Base-by-base conservation (phyloP, 2,329 filamentous ascomycete species). In the Hypoxylon sp. region DNA sequence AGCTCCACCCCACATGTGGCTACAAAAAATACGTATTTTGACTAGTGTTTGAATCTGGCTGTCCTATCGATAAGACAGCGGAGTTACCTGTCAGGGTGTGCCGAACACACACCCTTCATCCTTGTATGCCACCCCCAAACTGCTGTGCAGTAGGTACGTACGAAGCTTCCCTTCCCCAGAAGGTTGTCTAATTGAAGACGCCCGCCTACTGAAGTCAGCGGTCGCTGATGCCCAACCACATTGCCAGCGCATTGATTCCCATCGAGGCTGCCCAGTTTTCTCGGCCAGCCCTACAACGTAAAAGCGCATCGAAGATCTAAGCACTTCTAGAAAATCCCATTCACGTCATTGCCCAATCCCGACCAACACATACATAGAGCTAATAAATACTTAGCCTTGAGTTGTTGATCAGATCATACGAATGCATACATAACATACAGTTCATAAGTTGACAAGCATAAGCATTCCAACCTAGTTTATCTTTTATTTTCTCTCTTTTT, bases 211-310 rank as follows among this genome's bases (percentile, higher is more conserved):
- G 54, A 61, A 59, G 61, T 63, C 35, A 29, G 58, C 50, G 65
- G 68, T 66, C 70, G 61, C 66, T 74, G 72, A 70, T 73, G 76
- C 76, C 76, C 76, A 78, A 78, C 76, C 74, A 76, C 58, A 74
- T 74, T 78, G 76, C 76, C 76, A 78, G 74, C 76, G 73, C 76
- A 78, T 76, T 72, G 65, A 69, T 71, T 62, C 65, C 67, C 70
- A 65, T 70, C 67, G 59, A 71, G 70, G 71, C 72, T 70, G 73
- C 73, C 70, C 70, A 69, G 70, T 67, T 66, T 67, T 61, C 59
- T 50, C 48, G 48, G 65, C 59, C 70, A 72, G 65, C 70, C 67
- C 64, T 72, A 70, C 67, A 67, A 68, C 52, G 70, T 66, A 65
- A 70, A 71, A 70, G 55, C 59, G 59, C 65, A 72, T 70, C 67